Conservation (phyloP, 2,329 filamentous ascomycete genomes). For the Penicillium hordei region DNA sequence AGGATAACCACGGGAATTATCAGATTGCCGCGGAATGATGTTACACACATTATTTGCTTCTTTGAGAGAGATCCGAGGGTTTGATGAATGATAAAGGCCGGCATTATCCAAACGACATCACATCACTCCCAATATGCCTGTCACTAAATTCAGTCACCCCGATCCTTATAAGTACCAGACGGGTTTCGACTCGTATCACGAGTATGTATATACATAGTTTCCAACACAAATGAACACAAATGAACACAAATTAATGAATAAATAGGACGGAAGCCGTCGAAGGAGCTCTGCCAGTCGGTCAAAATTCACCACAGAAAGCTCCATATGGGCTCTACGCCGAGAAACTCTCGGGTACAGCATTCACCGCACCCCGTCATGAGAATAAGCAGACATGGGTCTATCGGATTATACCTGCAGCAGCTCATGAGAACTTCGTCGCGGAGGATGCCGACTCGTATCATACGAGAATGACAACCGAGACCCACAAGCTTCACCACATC, state of each 20-base stretch:
- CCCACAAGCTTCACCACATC: constrained; percentile 66
- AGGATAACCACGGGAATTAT: constrained; percentile 17
- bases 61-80: background rate
- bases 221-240: background rate
- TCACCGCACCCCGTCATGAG: constrained; percentile 67
- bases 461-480: constrained; percentile 42
- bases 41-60: background rate
- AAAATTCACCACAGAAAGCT: constrained; percentile 80
- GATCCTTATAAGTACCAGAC: constrained; percentile 76
- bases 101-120: background rate
- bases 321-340: constrained; percentile 79
- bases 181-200: constrained; percentile 74
- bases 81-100: background rate
- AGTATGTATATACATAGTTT: constrained; percentile 54
- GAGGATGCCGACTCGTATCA: constrained; percentile 49
- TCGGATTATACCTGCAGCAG: constrained; percentile 64
- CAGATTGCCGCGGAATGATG: background rate
- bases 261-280: constrained; percentile 71
- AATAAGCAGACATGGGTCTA: constrained; percentile 74
- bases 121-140: constrained; percentile 55
- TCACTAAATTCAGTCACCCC: constrained; percentile 60
- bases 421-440: constrained; percentile 54
- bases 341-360: constrained; percentile 71
- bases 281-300: constrained; percentile 70
- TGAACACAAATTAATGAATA: background rate